These are phyloP conservation scores for Trametopsis cervina DNA, from an alignment of 768 basidiomycete species.

Conservation along the genomic window DNA sequence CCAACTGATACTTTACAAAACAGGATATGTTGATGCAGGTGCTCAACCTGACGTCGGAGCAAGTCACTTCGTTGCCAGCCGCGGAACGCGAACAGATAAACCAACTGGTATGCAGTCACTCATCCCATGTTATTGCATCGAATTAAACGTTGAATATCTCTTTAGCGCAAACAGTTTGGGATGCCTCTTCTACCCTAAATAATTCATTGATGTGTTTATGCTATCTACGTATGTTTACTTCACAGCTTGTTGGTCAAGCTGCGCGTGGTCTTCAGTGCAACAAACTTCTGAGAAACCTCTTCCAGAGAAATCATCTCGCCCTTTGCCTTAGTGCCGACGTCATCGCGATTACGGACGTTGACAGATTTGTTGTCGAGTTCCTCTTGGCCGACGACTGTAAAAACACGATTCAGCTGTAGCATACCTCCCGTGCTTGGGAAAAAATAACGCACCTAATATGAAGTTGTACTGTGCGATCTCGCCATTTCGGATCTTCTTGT, in stretches of 20 bases:
- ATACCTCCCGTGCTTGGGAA: not conserved
- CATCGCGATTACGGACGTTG: conserved; percentile 94
- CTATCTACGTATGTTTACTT: not conserved
- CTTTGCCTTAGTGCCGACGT: conserved; percentile 78
- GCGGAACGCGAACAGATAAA: conserved; percentile 74
- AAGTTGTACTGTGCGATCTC: conserved; percentile 98
- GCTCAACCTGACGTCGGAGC: conserved; percentile 69
- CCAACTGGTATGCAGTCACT: conserved; percentile 49
- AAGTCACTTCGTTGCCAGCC: conserved; percentile 76
- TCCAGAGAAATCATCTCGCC: conserved; percentile 71
- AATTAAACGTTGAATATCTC: not conserved
- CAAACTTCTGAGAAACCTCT: conserved; percentile 60
- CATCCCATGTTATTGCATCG: not conserved
- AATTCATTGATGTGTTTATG: no score
- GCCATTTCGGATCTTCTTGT: conserved; percentile 96
- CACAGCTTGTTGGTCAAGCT: conserved; percentile 47
- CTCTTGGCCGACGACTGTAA: conserved; percentile 86
- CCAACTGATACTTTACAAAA: no score
- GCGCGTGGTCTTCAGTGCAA: conserved; percentile 57
- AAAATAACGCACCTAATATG: conserved; percentile 65
- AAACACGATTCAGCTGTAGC: not conserved
- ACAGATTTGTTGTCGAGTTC: conserved; percentile 84
- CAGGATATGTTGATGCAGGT: conserved; percentile 87
- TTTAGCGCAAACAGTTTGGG: conserved; percentile 9
- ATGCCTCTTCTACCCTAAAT: not conserved